phyloP scores from a whole-genome alignment of 495 filamentous ascomycete genomes.

The Penicilliopsis zonata region DNA sequence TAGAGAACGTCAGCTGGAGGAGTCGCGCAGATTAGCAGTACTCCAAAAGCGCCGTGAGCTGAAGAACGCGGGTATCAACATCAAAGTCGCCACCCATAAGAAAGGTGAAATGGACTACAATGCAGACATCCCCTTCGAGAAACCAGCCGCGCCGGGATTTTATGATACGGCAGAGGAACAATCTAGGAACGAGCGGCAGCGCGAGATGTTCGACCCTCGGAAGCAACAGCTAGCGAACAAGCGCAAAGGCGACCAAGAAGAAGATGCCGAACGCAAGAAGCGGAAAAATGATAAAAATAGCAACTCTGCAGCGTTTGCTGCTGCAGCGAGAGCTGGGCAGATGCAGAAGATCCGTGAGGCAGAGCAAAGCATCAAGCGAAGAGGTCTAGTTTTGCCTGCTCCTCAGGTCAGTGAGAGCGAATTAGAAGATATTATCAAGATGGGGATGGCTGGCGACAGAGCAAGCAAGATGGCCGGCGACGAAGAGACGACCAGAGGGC shows the following conservation, averaged over 20 bases:
- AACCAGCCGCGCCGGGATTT: constrained; percentile 78
- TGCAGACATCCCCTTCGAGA: constrained; percentile 96
- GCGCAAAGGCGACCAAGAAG: constrained; percentile 80
- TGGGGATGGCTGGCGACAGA: constrained; percentile 88
- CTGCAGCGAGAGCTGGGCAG: constrained; percentile 88
- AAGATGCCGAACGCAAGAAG: constrained; percentile 71
- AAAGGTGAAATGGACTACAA: constrained; percentile 99
- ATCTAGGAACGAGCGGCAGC: constrained; percentile 69
- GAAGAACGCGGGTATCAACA: constrained; percentile 96
- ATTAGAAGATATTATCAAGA: constrained; percentile 96
- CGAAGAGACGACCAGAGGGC: constrained; percentile 76
- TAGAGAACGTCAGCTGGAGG: constrained; percentile 87
- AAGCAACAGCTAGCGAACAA: constrained; percentile 96
- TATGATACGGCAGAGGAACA: constrained; percentile 85
- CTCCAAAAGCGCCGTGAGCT: constrained; percentile 93
- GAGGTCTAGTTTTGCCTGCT: constrained; percentile 63
- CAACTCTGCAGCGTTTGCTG: constrained; percentile 62
- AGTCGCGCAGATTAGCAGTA: constrained; percentile 77
- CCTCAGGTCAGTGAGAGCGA: constrained; percentile 90
- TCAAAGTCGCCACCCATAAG: constrained; percentile 88
- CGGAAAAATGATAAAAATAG: constrained; percentile 76
- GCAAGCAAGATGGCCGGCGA: constrained; percentile 64
- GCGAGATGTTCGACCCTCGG: constrained; percentile 81
- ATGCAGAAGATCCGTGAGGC: constrained; percentile 94
- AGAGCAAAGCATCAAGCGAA: constrained; percentile 88